Evolutionary conservation across 805 yeast genomes (phyloP).

Genomic region (Metahyphopichia silvanorum): DNA sequence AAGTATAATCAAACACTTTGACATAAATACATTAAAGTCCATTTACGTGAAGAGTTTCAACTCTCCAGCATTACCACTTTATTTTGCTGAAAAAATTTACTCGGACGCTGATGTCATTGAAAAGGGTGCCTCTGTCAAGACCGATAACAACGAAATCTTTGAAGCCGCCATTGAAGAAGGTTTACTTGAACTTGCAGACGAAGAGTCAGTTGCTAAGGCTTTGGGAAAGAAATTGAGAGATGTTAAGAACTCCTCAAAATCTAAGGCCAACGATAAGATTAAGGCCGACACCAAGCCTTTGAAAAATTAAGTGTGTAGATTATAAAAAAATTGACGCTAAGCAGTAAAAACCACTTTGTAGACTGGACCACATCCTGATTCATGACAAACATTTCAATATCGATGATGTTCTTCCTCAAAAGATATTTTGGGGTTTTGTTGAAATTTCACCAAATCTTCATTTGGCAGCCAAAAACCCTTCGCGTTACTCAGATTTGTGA

Average conservation of each 20-base stretch:
- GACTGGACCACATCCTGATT: too few relatives aligned
- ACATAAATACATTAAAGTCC: constrained; percentile 47
- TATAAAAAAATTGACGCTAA: too few relatives aligned
- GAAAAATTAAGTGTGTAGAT: too few relatives aligned
- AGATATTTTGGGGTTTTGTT: too few relatives aligned
- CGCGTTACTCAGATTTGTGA: too few relatives aligned
- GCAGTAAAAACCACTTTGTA: too few relatives aligned
- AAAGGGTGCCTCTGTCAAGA: constrained; percentile 12
- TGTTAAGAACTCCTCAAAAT: not conserved
- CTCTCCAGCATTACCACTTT: constrained; percentile 87
- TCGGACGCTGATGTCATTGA: constrained; percentile 48
- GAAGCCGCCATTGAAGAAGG: constrained; percentile 68
- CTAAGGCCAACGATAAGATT: constrained; percentile 1
- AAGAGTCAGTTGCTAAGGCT: constrained; percentile 64
- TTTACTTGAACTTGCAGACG: constrained; percentile 76
- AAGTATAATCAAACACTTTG: constrained; percentile 49
- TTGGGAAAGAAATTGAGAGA: constrained; percentile 52
- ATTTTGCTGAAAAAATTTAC: constrained; percentile 56
- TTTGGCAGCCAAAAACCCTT: too few relatives aligned
- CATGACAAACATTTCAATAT: too few relatives aligned
- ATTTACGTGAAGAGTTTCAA: constrained; percentile 61
- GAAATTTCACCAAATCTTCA: too few relatives aligned
- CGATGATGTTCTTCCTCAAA: too few relatives aligned
- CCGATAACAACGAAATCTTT: constrained; percentile 27
- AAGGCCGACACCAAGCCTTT: constrained; percentile 2